Evolutionary conservation across 352 stramenopile species (phyloP).

Genomic region (Phytopythium oedochilum): DNA sequence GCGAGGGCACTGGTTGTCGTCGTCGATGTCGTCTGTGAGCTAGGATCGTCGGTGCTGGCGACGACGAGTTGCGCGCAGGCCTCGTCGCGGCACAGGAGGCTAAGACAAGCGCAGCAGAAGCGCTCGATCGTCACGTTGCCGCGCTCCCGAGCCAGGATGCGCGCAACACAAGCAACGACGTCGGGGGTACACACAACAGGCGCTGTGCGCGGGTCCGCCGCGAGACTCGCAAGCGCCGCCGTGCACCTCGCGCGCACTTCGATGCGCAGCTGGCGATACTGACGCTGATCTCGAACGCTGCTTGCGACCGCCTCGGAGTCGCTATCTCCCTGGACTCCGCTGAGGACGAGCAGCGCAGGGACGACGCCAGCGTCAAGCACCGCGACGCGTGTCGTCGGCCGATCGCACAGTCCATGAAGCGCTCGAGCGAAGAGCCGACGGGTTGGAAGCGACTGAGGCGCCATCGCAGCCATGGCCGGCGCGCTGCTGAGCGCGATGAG

Average conservation of each 20-base stretch:
- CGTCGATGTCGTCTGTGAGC: background rate
- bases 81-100: constrained; percentile 66
- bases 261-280: constrained; percentile 17
- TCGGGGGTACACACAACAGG: constrained; percentile 33
- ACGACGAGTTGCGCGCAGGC: constrained; percentile 50
- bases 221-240: constrained; percentile 56
- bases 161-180: constrained; percentile 54
- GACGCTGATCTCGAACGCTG: background rate
- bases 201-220: constrained; percentile 32
- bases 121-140: constrained; percentile 56
- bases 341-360: constrained; percentile 50
- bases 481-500: constrained; percentile 53
- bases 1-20: constrained; percentile 24
- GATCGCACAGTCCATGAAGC: constrained; percentile 61
- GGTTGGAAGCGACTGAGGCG: constrained; percentile 36
- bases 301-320: constrained; percentile 1
- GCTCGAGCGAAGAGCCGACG: constrained; percentile 61
- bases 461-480: background rate
- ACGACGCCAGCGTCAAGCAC: constrained; percentile 53
- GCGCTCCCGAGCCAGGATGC: constrained; percentile 43
- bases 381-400: constrained; percentile 33
- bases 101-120: constrained; percentile 68
- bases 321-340: constrained; percentile 7
- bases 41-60: constrained; percentile 6
- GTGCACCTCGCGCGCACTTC: constrained; percentile 62